A percentile compares a stretch with the other conserved stretches of the same genome.
These are phyloP conservation scores for Macrophomina pseudophaseolina DNA, from an alignment of 2,329 filamentous ascomycete species.

Conservation along the genomic window DNA sequence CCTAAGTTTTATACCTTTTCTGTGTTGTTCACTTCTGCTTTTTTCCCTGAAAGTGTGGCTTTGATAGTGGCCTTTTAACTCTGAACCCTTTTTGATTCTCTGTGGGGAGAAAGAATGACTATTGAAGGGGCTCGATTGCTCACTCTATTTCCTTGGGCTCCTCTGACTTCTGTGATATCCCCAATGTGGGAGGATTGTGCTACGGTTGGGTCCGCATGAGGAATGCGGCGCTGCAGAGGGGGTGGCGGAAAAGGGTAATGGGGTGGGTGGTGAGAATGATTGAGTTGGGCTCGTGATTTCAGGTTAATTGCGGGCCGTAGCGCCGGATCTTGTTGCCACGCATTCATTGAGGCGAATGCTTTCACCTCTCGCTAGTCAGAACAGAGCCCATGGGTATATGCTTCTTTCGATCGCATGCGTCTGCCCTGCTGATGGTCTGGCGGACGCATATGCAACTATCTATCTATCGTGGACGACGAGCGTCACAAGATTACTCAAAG, in stretches of 20 bases:
- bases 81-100: conserved; percentile 5
- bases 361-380: not conserved
- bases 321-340: not conserved
- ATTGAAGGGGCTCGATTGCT: conserved; percentile 11
- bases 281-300: not conserved
- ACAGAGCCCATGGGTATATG: not conserved
- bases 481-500: not conserved
- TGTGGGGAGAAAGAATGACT: not conserved
- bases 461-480: not conserved
- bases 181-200: not conserved
- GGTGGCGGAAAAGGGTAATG: no score
- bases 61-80: conserved; percentile 23
- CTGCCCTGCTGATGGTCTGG: not conserved
- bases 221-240: not conserved
- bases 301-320: not conserved
- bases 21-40: not conserved
- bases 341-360: not conserved
- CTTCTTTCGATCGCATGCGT: not conserved
- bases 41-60: conserved; percentile 1
- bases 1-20: conserved; percentile 19
- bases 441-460: not conserved
- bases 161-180: not conserved
- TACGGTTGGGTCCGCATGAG: not conserved
- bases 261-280: not conserved
- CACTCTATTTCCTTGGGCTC: not conserved